Evolutionary conservation across 2,329 filamentous ascomycete genomes (phyloP), one percentile per base, ranked within the genome.

Genomic region (Penicillium frequentans): DNA sequence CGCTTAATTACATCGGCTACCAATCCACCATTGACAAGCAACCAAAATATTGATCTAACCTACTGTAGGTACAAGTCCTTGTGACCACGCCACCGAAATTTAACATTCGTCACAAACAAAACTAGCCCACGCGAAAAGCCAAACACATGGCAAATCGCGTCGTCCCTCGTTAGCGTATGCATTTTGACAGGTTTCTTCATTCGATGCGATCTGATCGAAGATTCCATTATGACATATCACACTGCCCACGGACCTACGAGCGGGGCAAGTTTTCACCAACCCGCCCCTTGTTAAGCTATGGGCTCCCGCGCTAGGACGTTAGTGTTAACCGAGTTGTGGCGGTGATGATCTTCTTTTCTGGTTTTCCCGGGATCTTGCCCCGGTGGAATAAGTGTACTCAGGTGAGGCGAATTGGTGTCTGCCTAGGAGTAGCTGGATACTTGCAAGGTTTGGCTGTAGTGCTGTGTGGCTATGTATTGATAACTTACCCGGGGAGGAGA

Each of bases 71-170:
- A 21, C 24, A 29, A 14, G 21, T 23, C 48, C 47, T 39, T 39
- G 48, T 50, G 48, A 50, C 33, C 21, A 23, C 47, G 31, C 47
- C 47, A 49, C 47, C 47, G 19, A 37, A 50, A 39, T 50, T 50
- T 50, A 50, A 23, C 48, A 50, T 50, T 50, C 35, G 23, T 50
- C 48, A 50, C 48, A 50, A 50, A 29, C 48, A 39, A 27, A 27
- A 49, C 33, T 27, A 39, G 31, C 23, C 26, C 35, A 23, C 48
- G 21, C 23, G 2, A 27, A 42, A 50, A 50, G 21, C 29, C 47
- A 37, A 49, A 49, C 47, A 35, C 33, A 50, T 50, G 21, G 48
- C 14, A 26, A 49, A 26, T 33, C 19, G 19, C 47, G 47, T 33
- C 21, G 33, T 49, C 19, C 27, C 13, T 49, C 43, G 43, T n/a